Evolutionary conservation across 78 protist genomes (phyloP).

Genomic region (Ministeria vibrans): DNA sequence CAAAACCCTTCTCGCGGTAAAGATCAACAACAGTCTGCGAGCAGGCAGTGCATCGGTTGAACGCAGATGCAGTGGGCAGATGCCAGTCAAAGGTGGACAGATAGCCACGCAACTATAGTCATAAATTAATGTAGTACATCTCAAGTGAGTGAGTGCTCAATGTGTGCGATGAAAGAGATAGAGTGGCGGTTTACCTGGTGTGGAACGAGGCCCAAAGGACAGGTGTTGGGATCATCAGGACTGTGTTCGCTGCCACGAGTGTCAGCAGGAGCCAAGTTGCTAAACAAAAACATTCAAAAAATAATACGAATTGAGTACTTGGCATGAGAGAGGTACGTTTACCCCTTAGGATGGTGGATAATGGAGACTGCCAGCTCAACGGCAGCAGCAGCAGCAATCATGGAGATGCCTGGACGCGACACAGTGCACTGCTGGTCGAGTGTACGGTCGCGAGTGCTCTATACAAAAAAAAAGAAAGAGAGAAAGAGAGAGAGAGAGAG

Average conservation of each 20-base stretch:
- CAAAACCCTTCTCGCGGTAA: constrained; percentile 38
- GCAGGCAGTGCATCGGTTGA: constrained; percentile 85
- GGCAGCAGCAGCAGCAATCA: constrained; percentile 75
- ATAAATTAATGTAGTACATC: too few species aligned
- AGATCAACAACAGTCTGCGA: constrained; percentile 43
- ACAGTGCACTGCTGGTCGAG: constrained; percentile 98
- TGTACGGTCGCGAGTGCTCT: constrained; percentile 80
- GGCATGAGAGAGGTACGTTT: not conserved
- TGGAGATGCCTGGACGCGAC: constrained; percentile 88
- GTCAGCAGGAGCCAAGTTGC: not conserved
- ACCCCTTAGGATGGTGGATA: constrained; percentile 69
- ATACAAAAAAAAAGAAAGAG: not conserved
- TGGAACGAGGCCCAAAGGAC: constrained; percentile 47
- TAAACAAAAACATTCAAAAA: not conserved
- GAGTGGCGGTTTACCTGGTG: too few species aligned
- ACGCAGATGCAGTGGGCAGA: constrained; percentile 48
- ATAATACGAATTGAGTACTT: not conserved
- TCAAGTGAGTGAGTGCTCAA: too few species aligned
- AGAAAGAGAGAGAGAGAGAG: too few species aligned
- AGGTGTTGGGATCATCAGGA: constrained; percentile 10
- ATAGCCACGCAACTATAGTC: constrained; percentile 84
- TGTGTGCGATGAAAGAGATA: too few species aligned
- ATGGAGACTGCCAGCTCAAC: constrained; percentile 84
- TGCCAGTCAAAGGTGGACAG: constrained; percentile 39
- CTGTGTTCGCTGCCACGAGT: not conserved